Conservation (phyloP, 345 rosid genomes). For the Physaria fendleri region DNA sequence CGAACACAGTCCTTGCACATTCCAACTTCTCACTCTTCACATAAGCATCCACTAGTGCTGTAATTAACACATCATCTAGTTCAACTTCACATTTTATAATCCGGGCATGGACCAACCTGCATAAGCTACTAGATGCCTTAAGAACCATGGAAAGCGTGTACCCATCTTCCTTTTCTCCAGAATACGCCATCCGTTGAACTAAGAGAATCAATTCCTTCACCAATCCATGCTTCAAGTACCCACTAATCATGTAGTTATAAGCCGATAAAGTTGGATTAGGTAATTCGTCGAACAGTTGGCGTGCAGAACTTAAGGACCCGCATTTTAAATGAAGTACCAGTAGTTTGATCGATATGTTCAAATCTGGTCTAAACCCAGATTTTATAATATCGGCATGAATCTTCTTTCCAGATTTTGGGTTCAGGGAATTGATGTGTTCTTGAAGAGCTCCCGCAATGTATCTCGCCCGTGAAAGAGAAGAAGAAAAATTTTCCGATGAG, state of each 20-base stretch:
- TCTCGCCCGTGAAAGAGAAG: slow-evolving; percentile 21
- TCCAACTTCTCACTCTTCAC: slow-evolving; percentile 57
- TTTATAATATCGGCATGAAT: slow-evolving; percentile 61
- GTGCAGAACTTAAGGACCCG: slow-evolving; percentile 50
- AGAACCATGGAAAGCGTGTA: slow-evolving; percentile 77
- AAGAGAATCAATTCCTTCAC: slow-evolving; percentile 36
- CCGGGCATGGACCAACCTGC: slow-evolving; percentile 53
- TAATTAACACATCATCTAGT: slow-evolving; percentile 67
- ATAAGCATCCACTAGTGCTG: slow-evolving; percentile 69
- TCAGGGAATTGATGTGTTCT: slow-evolving; percentile 53
- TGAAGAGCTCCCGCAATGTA: slow-evolving; percentile 53
- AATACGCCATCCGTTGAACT: slow-evolving; percentile 39
- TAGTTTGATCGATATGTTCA: slow-evolving; percentile 59
- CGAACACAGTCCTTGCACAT: slow-evolving; percentile 68
- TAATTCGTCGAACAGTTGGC: slow-evolving; percentile 70
- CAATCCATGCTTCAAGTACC: slow-evolving; percentile 50
- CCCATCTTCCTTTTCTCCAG: slow-evolving; percentile 63
- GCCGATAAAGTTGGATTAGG: slow-evolving; percentile 64
- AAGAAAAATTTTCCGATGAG: not conserved
- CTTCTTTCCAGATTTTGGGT: slow-evolving; percentile 52
- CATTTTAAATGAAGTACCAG: slow-evolving; percentile 51
- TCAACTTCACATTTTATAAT: slow-evolving; percentile 45
- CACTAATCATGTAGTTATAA: slow-evolving; percentile 68
- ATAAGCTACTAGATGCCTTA: slow-evolving; percentile 58
- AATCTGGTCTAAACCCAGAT: slow-evolving; percentile 52